These are phyloP conservation scores for Alternaria alternata DNA, from an alignment of 2,329 filamentous ascomycete genomes.

Conservation along the genomic window DNA sequence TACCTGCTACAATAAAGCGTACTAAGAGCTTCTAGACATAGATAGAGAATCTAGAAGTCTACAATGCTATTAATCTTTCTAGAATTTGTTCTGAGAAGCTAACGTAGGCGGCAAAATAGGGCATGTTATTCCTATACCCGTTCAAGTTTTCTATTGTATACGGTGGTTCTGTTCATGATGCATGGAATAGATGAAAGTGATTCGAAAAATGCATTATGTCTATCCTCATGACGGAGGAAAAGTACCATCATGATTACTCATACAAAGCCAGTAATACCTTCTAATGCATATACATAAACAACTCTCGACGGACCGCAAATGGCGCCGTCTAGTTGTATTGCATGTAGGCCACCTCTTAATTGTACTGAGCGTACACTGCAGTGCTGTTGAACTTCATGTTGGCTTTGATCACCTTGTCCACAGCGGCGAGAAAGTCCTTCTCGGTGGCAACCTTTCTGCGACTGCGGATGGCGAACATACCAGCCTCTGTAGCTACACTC, in stretches of 20 bases:
- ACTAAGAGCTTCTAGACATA: too few species aligned
- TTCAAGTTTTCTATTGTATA: too few species aligned
- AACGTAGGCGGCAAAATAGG: too few species aligned
- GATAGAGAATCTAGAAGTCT: too few species aligned
- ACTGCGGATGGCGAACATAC: conserved; percentile 96
- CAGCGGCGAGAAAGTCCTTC: conserved; percentile 97
- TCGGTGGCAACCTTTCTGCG: conserved; percentile 97
- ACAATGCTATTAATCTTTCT: too few species aligned
- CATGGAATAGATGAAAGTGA: background rate
- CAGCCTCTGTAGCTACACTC: conserved; percentile 96
- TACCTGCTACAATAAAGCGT: too few species aligned
- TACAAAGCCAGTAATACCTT: conserved; percentile 3
- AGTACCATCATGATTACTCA: conserved; percentile 10
- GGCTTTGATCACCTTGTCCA: conserved; percentile 99
- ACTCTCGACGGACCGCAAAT: background rate
- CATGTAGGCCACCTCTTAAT: conserved; percentile 84
- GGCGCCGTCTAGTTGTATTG: conserved; percentile 84
- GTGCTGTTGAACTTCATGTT: conserved; percentile 99
- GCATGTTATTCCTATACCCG: too few species aligned
- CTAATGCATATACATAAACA: background rate
- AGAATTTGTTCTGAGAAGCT: too few species aligned
- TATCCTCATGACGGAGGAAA: background rate
- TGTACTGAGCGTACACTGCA: conserved; percentile 98
- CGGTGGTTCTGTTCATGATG: too few species aligned
- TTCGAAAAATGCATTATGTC: conserved; percentile 7